Percentiles rank a stretch among this genome's conserved stretches.
These are phyloP conservation scores for Neohortaea acidophila DNA, from an alignment of 495 filamentous ascomycete species.

Conservation along the genomic window DNA sequence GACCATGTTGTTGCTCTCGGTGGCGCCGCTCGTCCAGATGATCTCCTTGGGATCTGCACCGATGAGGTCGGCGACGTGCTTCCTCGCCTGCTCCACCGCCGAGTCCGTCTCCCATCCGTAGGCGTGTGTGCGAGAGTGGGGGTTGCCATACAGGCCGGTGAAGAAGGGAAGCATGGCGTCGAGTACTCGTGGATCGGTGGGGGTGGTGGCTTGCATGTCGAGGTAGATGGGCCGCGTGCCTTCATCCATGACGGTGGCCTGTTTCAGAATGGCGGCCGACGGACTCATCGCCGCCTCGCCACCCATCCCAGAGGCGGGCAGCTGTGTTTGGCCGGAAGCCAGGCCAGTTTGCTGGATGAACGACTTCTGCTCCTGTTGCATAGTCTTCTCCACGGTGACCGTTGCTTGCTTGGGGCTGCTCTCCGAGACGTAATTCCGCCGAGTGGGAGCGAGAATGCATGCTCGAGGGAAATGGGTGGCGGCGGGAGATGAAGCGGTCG, in stretches of 20 bases:
- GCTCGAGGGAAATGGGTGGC: conserved; percentile 28
- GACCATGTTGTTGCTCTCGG: conserved; percentile 99
- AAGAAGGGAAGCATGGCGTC: conserved; percentile 94
- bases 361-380: conserved; percentile 67
- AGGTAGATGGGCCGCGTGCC: conserved; percentile 91
- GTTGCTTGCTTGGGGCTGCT: conserved; percentile 65
- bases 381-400: conserved; percentile 66
- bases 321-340: conserved; percentile 34
- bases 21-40: conserved; percentile 94
- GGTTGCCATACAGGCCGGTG: conserved; percentile 89
- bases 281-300: conserved; percentile 64
- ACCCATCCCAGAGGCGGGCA: conserved; percentile 44
- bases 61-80: conserved; percentile 69
- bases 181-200: conserved; percentile 80
- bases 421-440: conserved; percentile 68
- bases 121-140: conserved; percentile 91
- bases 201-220: conserved; percentile 98
- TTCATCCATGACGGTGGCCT: conserved; percentile 86
- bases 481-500: conserved; percentile 11
- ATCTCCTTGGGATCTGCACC: conserved; percentile 96
- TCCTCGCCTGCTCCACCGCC: conserved; percentile 71
- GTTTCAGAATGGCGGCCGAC: conserved; percentile 72
- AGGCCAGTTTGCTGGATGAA: conserved; percentile 59
- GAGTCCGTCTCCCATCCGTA: conserved; percentile 98
- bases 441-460: conserved; percentile 30